These are phyloP conservation scores for Plasmodium coatneyi DNA, from an alignment of 169 alveolate genomes.

Conservation along the genomic window DNA sequence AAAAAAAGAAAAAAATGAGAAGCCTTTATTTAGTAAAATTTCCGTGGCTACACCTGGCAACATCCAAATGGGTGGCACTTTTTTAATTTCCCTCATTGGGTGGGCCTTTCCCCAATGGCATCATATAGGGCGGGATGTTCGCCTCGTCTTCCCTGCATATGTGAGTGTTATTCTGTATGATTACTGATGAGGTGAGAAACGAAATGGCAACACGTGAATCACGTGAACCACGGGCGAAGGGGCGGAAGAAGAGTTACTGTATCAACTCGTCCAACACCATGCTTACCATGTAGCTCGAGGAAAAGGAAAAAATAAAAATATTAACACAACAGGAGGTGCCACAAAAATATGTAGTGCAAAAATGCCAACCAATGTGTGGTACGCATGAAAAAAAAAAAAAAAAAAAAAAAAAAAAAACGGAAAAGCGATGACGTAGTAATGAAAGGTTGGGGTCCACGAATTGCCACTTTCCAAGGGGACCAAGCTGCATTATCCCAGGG, in stretches of 20 bases:
- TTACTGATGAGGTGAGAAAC: neutral
- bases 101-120: neutral
- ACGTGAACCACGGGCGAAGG: neutral
- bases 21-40: neutral
- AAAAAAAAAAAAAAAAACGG: neutral
- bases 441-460: neutral
- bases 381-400: neutral
- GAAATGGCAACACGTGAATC: neutral
- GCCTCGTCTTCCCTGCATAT: neutral
- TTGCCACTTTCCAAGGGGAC: neutral
- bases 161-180: neutral
- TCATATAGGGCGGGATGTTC: neutral
- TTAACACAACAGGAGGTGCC: neutral
- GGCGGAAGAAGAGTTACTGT: neutral
- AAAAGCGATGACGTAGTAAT: neutral
- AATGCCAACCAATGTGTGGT: neutral
- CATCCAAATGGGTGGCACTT: neutral
- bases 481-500: neutral
- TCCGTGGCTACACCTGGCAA: neutral
- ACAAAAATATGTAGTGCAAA: neutral
- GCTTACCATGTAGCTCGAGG: neutral
- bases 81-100: neutral
- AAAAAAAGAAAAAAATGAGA: neutral
- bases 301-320: neutral
- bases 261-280: neutral